phyloP scores from a whole-genome alignment of 345 rosid species.

The Acer negundo region DNA sequence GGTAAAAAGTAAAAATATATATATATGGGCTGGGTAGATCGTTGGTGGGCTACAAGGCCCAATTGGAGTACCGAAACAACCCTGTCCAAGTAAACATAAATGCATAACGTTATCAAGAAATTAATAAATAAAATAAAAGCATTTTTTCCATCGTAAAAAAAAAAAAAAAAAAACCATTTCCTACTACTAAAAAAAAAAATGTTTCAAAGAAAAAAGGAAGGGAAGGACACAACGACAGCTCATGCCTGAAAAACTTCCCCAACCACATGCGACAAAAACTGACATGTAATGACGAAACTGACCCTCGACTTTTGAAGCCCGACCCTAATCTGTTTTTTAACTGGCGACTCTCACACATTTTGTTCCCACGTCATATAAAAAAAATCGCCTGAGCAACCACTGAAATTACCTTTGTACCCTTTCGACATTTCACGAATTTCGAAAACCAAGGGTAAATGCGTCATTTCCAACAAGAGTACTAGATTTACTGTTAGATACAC shows the following conservation, averaged over 20 bases:
- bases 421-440: background rate
- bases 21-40: background rate
- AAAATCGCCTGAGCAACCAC: background rate
- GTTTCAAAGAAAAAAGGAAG: too few relatives aligned
- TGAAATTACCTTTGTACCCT: background rate
- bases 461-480: constrained; percentile 17
- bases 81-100: background rate
- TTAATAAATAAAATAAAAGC: too few relatives aligned
- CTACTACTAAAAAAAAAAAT: too few relatives aligned
- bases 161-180: too few relatives aligned
- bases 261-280: background rate
- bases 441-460: constrained; percentile 8
- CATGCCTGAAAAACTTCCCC: constrained; percentile 8
- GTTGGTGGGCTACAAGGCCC: background rate
- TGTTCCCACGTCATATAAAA: constrained; percentile 7
- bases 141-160: too few relatives aligned
- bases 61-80: background rate
- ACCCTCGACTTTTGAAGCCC: background rate
- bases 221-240: constrained; percentile 10
- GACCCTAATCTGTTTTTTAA: background rate
- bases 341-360: background rate
- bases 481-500: constrained; percentile 41
- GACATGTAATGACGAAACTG: background rate
- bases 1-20: background rate
- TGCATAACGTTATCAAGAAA: too few relatives aligned